Percentiles rank a stretch among this genome's conserved stretches.
Evolutionary conservation across 78 protist species (phyloP).

Genomic region (Dictyostelium intermedium): DNA sequence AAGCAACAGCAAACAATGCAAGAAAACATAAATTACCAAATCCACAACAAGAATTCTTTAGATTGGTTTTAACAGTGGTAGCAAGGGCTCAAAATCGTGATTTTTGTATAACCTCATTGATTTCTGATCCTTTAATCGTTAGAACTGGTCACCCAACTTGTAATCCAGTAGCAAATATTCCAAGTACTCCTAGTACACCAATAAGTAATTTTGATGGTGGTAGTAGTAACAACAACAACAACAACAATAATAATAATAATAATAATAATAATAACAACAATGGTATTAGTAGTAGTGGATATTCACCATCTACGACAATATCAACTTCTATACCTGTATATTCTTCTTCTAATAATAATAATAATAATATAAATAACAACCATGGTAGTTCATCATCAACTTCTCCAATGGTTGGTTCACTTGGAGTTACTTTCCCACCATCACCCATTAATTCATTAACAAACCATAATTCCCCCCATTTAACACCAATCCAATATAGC

Average conservation of each 20-base stretch:
- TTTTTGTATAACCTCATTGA: conserved; percentile 16
- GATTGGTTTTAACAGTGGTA: conserved; percentile 32
- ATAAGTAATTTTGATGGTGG: background rate
- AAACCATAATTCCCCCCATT: background rate
- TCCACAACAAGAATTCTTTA: conserved; percentile 77
- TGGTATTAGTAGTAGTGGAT: background rate
- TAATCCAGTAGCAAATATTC: background rate
- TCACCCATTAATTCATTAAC: background rate
- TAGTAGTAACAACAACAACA: background rate
- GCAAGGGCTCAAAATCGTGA: conserved; percentile 61
- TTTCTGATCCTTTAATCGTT: conserved; percentile 71
- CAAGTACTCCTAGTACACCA: conserved; percentile 1
- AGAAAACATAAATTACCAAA: conserved; percentile 72
- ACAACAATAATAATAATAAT: background rate
- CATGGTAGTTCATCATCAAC: background rate
- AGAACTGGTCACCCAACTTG: conserved; percentile 71
- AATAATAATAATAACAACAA: background rate
- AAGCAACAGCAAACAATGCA: conserved; percentile 78
- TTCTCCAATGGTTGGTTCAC: background rate
- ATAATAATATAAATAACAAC: background rate
- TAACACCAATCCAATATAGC: background rate
- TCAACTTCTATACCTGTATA: background rate
- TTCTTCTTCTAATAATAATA: background rate
- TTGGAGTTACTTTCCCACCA: background rate
- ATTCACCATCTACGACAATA: background rate